A percentile compares a stretch with the other conserved stretches of the same genome.
phyloP scores from a whole-genome alignment of 169 alveolate genomes.

The Plasmodium ovale region DNA sequence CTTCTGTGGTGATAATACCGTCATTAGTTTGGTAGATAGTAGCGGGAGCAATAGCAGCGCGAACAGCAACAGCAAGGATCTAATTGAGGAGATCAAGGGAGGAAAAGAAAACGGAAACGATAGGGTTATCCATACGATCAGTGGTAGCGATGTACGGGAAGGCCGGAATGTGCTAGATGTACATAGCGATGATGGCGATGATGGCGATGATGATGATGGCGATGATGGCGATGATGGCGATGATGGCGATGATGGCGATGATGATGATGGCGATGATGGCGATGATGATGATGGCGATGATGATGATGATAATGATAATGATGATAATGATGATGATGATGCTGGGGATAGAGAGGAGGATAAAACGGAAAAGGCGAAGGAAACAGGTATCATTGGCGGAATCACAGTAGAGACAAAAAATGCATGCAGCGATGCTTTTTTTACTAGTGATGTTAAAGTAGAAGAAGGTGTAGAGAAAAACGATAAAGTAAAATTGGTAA shows the following conservation, averaged over 20 bases:
- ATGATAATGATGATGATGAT: background rate
- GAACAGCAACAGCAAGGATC: too few species aligned
- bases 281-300: background rate
- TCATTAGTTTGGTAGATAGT: too few species aligned
- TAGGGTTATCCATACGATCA: too few species aligned
- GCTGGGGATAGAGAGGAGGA: background rate
- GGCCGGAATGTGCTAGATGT: too few species aligned
- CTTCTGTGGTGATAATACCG: too few species aligned
- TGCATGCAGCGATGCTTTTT: too few species aligned
- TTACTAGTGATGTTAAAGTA: background rate
- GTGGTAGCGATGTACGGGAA: too few species aligned
- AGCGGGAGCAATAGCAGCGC: too few species aligned
- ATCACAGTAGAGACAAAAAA: too few species aligned
- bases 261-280: background rate
- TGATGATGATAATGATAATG: background rate
- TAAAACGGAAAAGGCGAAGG: background rate
- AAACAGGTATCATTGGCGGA: background rate
- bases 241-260: background rate
- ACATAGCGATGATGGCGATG: background rate
- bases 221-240: background rate
- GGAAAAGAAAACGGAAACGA: too few species aligned
- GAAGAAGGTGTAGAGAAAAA: background rate
- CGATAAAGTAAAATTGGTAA: slow-evolving; percentile 9
- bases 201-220: background rate
- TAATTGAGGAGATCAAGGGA: too few species aligned